These are phyloP conservation scores for Phanerochaete sordida DNA, from an alignment of 768 basidiomycete genomes.

Conservation along the genomic window DNA sequence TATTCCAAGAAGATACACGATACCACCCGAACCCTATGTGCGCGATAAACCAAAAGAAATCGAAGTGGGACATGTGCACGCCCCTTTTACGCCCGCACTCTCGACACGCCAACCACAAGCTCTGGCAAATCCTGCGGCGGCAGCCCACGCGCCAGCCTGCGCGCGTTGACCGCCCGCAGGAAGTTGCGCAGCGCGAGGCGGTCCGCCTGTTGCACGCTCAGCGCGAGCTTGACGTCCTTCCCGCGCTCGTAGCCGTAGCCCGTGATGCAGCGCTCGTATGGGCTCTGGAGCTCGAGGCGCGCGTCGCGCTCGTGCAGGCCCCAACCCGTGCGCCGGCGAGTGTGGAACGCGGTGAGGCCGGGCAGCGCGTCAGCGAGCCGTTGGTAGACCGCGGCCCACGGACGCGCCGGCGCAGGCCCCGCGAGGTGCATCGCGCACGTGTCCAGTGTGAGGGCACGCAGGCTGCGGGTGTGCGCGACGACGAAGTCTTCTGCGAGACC, in stretches of 20 bases:
- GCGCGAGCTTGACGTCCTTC: not conserved
- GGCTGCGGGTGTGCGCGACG: conserved; percentile 11
- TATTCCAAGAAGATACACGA: too few species aligned
- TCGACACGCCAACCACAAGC: too few species aligned
- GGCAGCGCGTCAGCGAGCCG: conserved; percentile 13
- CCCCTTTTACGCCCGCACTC: too few species aligned
- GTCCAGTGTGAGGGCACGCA: conserved; percentile 14
- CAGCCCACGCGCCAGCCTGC: not conserved
- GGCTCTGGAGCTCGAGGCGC: not conserved
- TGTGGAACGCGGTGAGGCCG: conserved; percentile 8
- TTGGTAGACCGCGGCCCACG: conserved; percentile 13
- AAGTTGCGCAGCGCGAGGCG: conserved; percentile 6
- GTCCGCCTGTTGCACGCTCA: not conserved
- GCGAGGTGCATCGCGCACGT: conserved; percentile 17
- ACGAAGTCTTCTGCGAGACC: conserved; percentile 15
- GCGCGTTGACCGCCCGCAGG: conserved; percentile 1
- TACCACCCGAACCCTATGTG: too few species aligned
- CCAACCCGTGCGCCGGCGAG: conserved; percentile 9
- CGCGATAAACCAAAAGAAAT: too few species aligned
- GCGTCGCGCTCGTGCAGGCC: conserved; percentile 10
- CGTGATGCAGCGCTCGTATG: conserved; percentile 6
- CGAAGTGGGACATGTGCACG: too few species aligned
- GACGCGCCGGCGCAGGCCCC: not conserved
- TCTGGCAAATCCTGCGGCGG: not conserved
- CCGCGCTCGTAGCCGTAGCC: conserved; percentile 4